phyloP scores from a whole-genome alignment of 2,329 filamentous ascomycete species.

The Aspergillus puulaauensis region DNA sequence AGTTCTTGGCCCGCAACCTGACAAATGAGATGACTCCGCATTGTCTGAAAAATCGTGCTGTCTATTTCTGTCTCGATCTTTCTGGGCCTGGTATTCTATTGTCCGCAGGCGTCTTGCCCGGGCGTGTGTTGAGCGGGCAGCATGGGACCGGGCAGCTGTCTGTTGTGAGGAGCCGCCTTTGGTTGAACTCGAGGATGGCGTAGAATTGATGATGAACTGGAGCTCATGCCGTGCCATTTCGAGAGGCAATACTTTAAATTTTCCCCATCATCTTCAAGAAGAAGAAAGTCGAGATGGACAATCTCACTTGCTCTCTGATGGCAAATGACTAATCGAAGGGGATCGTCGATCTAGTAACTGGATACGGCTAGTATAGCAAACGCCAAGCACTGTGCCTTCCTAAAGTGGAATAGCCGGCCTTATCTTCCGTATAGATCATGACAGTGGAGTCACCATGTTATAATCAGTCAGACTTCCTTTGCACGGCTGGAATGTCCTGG shows the following conservation, averaged over 20 bases:
- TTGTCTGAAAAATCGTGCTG: fast-evolving
- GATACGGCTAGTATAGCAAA: background rate
- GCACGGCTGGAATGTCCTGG: background rate
- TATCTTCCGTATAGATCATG: too few relatives aligned
- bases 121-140: conserved; percentile 20
- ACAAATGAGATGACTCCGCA: fast-evolving
- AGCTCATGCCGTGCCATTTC: background rate
- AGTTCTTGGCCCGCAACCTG: background rate
- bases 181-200: background rate
- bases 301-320: background rate
- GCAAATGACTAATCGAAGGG: background rate
- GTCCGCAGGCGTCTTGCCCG: conserved; percentile 17
- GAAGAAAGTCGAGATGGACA: background rate
- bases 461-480: background rate
- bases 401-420: background rate
- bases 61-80: background rate
- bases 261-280: background rate
- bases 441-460: too few relatives aligned
- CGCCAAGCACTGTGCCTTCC: conserved; percentile 10
- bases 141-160: conserved; percentile 18
- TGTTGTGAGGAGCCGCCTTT: background rate
- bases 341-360: background rate
- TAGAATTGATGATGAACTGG: background rate
- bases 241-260: background rate
- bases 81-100: conserved; percentile 21